These are phyloP conservation scores for Saccharomycopsis vini DNA, from an alignment of 805 yeast species.

Conservation along the genomic window DNA sequence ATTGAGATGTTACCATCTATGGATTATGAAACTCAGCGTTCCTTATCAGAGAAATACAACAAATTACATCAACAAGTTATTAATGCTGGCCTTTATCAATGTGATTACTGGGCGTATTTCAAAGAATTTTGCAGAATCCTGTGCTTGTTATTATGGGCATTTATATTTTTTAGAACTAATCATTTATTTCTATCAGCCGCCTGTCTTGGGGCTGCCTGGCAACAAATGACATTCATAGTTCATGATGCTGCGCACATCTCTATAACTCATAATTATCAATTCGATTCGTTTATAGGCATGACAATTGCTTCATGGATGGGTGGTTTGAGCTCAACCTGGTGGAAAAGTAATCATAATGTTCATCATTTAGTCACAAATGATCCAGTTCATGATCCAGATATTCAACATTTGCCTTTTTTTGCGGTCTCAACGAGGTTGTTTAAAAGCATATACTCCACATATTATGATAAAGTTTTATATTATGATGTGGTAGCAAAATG, in stretches of 20 bases:
- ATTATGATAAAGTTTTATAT: constrained; percentile 58
- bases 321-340: constrained; percentile 89
- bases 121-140: constrained; percentile 57
- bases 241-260: constrained; percentile 88
- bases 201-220: constrained; percentile 73
- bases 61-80: constrained; percentile 48
- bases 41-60: constrained; percentile 48
- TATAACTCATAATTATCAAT: constrained; percentile 69
- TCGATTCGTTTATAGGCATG: constrained; percentile 69
- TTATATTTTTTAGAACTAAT: constrained; percentile 37
- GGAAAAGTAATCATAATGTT: constrained; percentile 92
- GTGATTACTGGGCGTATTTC: constrained; percentile 66
- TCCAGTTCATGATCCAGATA: constrained; percentile 91
- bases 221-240: constrained; percentile 77
- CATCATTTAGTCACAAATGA: constrained; percentile 88
- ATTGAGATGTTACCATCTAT: constrained; percentile 49
- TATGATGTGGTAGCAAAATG: constrained; percentile 57
- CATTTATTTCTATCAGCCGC: constrained; percentile 51
- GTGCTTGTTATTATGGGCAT: constrained; percentile 41
- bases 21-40: constrained; percentile 57
- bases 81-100: constrained; percentile 55
- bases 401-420: constrained; percentile 86
- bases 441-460: constrained; percentile 67
- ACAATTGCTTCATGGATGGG: constrained; percentile 71
- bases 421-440: constrained; percentile 72